phyloP scores from a whole-genome alignment of 257 asterid species.

The Rubia yunnanensis region DNA sequence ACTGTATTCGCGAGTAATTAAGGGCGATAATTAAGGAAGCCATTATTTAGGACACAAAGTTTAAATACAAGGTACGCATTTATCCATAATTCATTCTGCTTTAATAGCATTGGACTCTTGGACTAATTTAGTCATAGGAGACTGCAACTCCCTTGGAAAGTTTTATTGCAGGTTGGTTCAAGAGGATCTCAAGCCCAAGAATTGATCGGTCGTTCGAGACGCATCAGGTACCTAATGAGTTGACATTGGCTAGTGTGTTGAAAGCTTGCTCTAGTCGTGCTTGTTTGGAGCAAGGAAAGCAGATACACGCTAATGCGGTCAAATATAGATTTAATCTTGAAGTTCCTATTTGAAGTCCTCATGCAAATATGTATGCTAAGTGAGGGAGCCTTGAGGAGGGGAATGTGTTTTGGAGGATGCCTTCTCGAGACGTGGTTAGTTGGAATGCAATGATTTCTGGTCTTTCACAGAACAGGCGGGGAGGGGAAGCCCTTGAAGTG shows the following conservation, averaged over 20 bases:
- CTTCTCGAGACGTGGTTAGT: constrained; percentile 59
- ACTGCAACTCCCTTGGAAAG: too few species aligned
- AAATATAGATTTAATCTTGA: constrained; percentile 64
- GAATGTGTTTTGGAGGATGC: constrained; percentile 58
- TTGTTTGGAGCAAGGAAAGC: constrained; percentile 81
- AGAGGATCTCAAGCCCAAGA: too few species aligned
- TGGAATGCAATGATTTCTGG: constrained; percentile 96
- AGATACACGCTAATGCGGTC: constrained; percentile 58
- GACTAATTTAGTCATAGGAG: too few species aligned
- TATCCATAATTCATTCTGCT: too few species aligned
- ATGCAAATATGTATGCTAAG: constrained; percentile 74
- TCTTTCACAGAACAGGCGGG: constrained; percentile 72
- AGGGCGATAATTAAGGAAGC: too few species aligned
- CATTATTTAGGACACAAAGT: too few species aligned
- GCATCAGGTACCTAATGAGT: constrained; percentile 73
- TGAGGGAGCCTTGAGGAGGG: constrained; percentile 69
- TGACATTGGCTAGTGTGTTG: constrained; percentile 68
- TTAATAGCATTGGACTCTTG: too few species aligned
- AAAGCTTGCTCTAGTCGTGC: constrained; percentile 79
- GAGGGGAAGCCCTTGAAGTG: constrained; percentile 59
- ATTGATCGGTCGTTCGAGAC: too few species aligned
- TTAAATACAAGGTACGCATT: too few species aligned
- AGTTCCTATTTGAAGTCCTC: constrained; percentile 80
- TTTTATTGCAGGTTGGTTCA: too few species aligned
- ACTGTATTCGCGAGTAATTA: too few species aligned